Evolutionary conservation across 192 early-diverging fungal species (phyloP).

Genomic region (Pecoramyces ruminantium): DNA sequence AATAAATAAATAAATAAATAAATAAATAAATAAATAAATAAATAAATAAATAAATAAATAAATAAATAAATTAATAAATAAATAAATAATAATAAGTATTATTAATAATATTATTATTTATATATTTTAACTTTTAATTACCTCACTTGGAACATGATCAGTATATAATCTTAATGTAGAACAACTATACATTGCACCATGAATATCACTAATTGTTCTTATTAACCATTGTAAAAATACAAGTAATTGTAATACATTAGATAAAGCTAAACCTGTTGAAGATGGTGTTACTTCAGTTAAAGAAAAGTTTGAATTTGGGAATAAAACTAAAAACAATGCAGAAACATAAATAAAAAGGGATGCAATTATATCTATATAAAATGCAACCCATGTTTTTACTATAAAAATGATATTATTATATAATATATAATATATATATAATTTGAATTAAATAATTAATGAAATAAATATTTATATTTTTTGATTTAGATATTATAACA

Average conservation of each 20-base stretch:
- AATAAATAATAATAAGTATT: too few species aligned
- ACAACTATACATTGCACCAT: neutral
- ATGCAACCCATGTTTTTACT: conserved; percentile 27
- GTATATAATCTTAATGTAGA: neutral
- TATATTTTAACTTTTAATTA: neutral
- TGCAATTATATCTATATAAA: conserved; percentile 42
- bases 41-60: too few species aligned
- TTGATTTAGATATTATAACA: too few species aligned
- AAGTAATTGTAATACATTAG: conserved; percentile 47
- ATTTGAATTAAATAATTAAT: too few species aligned
- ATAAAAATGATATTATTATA: neutral
- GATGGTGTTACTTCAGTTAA: conserved; percentile 12
- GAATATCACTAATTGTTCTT: neutral
- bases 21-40: too few species aligned
- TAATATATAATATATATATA: too few species aligned
- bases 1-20: too few species aligned
- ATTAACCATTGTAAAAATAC: conserved; percentile 50
- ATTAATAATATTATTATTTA: too few species aligned
- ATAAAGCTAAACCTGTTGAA: conserved; percentile 38
- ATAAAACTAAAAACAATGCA: conserved; percentile 31
- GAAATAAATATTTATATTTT: too few species aligned
- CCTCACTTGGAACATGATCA: neutral
- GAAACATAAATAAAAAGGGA: conserved; percentile 50
- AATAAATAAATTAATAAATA: too few species aligned
- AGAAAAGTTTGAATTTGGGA: conserved; percentile 2